Percentiles rank a stretch among this genome's conserved stretches.
Evolutionary conservation across 805 yeast genomes (phyloP).

Genomic region (Candida morakotiae): DNA sequence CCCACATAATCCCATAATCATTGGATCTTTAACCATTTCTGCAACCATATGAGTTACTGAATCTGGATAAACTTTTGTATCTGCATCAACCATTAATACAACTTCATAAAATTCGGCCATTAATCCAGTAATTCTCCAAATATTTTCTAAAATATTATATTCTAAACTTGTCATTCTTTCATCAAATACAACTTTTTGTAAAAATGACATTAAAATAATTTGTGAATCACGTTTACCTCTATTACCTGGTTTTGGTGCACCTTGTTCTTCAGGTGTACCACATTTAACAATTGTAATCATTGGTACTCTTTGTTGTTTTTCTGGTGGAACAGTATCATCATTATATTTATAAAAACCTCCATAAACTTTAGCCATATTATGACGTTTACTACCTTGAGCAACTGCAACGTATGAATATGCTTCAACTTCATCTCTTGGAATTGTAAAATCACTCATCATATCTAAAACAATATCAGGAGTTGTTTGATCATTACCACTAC

Average conservation of each 20-base stretch:
- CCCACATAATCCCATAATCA: constrained; percentile 90
- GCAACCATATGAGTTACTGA: constrained; percentile 87
- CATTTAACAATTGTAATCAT: constrained; percentile 76
- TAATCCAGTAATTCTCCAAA: constrained; percentile 81
- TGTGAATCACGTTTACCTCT: constrained; percentile 97
- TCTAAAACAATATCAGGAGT: constrained; percentile 88
- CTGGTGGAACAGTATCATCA: constrained; percentile 66
- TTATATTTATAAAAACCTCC: constrained; percentile 91
- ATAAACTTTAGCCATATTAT: constrained; percentile 95
- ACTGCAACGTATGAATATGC: constrained; percentile 92
- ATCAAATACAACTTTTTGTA: constrained; percentile 83
- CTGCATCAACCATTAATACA: constrained; percentile 92
- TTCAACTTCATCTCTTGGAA: constrained; percentile 69
- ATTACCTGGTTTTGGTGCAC: constrained; percentile 72
- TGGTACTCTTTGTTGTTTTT: constrained; percentile 84
- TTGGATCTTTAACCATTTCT: constrained; percentile 82
- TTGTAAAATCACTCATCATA: constrained; percentile 73
- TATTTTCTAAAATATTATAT: constrained; percentile 65
- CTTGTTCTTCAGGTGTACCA: constrained; percentile 79
- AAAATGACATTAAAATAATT: constrained; percentile 82
- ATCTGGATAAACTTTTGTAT: constrained; percentile 84
- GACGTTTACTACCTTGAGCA: constrained; percentile 90
- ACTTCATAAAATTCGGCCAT: constrained; percentile 81
- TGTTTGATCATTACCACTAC: constrained; percentile 81
- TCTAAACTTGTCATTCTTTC: constrained; percentile 94